Evolutionary conservation across 768 basidiomycete species (phyloP), one percentile per base, ranked within the genome.

Genomic region (Russula ochroleuca): DNA sequence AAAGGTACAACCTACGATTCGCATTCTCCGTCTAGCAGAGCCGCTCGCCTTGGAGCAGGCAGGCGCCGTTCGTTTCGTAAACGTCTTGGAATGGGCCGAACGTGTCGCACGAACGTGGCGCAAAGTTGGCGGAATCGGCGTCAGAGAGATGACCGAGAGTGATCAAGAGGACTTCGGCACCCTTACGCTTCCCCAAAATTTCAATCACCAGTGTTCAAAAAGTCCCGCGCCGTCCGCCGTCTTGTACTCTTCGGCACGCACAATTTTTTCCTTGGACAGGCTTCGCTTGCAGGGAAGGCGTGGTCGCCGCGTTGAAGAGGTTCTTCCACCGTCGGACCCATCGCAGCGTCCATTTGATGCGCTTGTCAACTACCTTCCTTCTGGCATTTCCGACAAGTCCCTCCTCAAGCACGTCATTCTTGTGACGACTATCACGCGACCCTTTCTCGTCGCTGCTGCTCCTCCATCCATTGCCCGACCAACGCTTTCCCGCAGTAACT

Each of bases 21-120:
- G 75, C 60, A 65, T 76, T 43, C 70, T 78, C n/a, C 73, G 69
- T 9, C 71, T 78, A 10, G 66, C 67, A 1, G 56, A 69, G 8
- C 77, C 77, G 1, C 65, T 79, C 2, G 72, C 70, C 10, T 65
- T 74, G 37, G 74, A 76, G 59, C 70, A 71, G 35, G 68, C 68
- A 14, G 74, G 74, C 21, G 73, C 77, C 3, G 63, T 75, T 9
- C 76, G 75, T 25, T 70, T 78, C 51, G 75, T 75, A 10, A 71
- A 72, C 47, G 68, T 74, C 1, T 68, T 79, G 13, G 76, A 75
- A n/a, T 77, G 77, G 75, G 78, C 77, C 0, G 76, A 78, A 62
- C 76, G 74, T 5, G 69, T 78, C 8, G 72, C 73, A 5, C 71
- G 74, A n/a, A 28, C 71, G 13, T 79, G 78, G 78, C 70, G 77